Evolutionary conservation across 2,329 filamentous ascomycete species (phyloP).

Genomic region (Sclerotinia spermophila): DNA sequence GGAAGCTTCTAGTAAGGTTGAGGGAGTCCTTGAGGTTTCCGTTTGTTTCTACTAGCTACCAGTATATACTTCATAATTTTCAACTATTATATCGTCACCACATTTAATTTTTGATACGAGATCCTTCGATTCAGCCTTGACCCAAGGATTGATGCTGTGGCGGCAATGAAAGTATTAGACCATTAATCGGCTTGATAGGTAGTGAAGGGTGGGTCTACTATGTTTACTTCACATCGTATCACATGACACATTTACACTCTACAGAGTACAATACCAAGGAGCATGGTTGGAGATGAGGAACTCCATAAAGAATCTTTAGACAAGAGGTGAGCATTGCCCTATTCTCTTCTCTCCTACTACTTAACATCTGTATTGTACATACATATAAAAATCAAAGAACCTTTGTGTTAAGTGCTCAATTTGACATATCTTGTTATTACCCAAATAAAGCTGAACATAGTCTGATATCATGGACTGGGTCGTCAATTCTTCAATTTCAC

Average conservation of each 20-base stretch:
- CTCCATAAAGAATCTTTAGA: no score
- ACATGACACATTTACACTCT: background rate
- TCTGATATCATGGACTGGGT: background rate
- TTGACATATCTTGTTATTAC: no score
- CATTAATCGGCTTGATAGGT: background rate
- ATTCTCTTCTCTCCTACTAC: background rate
- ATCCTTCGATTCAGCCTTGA: background rate
- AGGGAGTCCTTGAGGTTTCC: background rate
- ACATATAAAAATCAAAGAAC: no score
- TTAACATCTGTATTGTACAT: background rate
- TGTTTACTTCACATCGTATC: no score
- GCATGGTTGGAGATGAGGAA: background rate
- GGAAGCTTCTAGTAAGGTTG: constrained; percentile 5
- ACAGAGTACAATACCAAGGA: no score
- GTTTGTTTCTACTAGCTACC: background rate
- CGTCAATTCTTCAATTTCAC: background rate
- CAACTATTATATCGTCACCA: background rate
- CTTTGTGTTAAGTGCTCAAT: no score
- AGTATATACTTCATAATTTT: no score
- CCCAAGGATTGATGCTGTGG: background rate
- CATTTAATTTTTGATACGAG: background rate
- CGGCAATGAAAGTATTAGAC: background rate
- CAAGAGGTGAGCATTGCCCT: background rate
- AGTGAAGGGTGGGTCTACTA: no score
- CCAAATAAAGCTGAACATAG: no score